A percentile compares a stretch with the other conserved stretches of the same genome.
Conservation (phyloP, 2,329 filamentous ascomycete genomes). For the Fusarium sp. region DNA sequence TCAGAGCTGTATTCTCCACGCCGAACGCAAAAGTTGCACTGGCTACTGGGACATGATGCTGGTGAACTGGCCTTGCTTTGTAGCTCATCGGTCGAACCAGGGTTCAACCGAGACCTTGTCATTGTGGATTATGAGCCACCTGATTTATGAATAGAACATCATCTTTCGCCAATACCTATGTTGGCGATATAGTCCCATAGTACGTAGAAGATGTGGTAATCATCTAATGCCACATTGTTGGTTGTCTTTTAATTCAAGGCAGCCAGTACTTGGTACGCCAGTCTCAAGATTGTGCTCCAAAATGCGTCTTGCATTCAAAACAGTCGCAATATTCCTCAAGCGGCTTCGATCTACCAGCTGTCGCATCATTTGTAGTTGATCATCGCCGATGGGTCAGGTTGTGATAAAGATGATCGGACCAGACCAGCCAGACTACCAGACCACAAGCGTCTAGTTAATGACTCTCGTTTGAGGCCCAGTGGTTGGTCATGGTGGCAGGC, state of each 20-base stretch:
- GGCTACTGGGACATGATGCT: conserved; percentile 24
- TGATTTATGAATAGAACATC: conserved; percentile 23
- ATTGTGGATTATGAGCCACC: conserved; percentile 11
- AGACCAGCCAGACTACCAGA: conserved; percentile 3
- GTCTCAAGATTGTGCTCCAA: not conserved
- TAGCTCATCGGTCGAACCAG: not conserved
- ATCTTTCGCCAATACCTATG: conserved; percentile 11
- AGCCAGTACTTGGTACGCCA: conserved; percentile 6
- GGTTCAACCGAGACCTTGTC: conserved; percentile 18
- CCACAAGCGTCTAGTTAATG: conserved; percentile 17
- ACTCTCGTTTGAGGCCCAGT: conserved; percentile 18
- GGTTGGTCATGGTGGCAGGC: conserved; percentile 31
- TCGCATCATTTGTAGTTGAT: conserved; percentile 14
- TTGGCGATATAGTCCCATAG: conserved; percentile 15
- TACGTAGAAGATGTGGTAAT: conserved; percentile 9
- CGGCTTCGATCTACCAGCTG: conserved; percentile 23
- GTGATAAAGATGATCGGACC: conserved; percentile 5
- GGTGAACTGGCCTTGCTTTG: not conserved
- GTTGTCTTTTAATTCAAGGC: conserved; percentile 11
- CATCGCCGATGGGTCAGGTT: conserved; percentile 25
- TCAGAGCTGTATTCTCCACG: conserved; percentile 30
- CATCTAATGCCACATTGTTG: conserved; percentile 1
- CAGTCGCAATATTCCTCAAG: conserved; percentile 11
- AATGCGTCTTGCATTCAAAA: conserved; percentile 11
- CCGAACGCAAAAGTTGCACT: conserved; percentile 29